Evolutionary conservation across 176 grass and related monocot genomes (phyloP).

Genomic region (Eremochloa ophiuroides): DNA sequence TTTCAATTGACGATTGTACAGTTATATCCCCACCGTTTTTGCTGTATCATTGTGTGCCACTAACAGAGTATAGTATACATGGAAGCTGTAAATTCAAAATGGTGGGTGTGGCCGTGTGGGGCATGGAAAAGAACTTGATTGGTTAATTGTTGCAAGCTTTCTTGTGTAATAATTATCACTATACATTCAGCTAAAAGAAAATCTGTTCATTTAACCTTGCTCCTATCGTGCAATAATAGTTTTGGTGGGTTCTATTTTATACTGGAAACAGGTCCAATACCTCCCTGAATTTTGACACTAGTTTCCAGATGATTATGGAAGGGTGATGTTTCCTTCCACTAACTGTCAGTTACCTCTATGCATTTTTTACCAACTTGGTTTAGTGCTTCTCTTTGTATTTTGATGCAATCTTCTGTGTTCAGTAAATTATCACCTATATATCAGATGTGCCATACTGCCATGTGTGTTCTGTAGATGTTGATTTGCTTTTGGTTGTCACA

Average conservation of each 20-base stretch:
- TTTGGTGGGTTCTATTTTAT: background rate
- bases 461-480: background rate
- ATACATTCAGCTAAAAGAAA: background rate
- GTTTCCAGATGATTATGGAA: conserved; percentile 8
- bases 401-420: background rate
- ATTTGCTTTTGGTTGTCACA: background rate
- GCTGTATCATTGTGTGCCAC: background rate
- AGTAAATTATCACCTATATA: background rate
- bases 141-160: background rate
- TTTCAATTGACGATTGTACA: background rate
- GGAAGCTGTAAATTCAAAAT: conserved; percentile 2
- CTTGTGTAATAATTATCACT: background rate
- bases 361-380: background rate
- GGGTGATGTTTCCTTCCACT: background rate
- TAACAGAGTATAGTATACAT: background rate
- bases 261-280: background rate
- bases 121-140: background rate
- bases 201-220: background rate
- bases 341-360: background rate
- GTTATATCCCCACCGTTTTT: background rate
- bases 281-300: background rate
- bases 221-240: background rate
- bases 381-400: background rate
- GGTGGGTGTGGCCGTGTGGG: background rate
- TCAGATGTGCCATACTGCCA: background rate